Percentiles rank a stretch among this genome's conserved stretches.
Conservation (phyloP, 1,139 yeast species). For the Kodamaea sp. region DNA sequence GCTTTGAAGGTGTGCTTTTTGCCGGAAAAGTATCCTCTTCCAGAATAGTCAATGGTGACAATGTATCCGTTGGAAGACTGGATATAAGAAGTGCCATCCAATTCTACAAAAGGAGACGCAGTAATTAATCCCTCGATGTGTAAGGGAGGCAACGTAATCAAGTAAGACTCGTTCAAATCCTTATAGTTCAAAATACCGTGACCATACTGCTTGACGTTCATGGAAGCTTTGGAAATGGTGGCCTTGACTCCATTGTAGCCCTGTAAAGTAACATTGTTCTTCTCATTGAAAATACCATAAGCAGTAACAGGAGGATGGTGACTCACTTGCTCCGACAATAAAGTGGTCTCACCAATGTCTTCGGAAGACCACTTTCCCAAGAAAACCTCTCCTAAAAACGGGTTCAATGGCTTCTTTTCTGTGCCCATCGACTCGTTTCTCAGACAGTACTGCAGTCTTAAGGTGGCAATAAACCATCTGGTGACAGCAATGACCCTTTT, state of each 20-base stretch:
- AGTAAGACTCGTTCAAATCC: constrained; percentile 64
- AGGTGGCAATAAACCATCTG: constrained; percentile 87
- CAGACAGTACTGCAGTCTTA: constrained; percentile 91
- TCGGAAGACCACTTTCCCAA: constrained; percentile 77
- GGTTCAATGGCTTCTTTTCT: constrained; percentile 94
- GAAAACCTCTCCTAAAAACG: constrained; percentile 89
- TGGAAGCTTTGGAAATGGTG: constrained; percentile 72
- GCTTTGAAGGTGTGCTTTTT: constrained; percentile 92
- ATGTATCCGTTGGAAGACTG: constrained; percentile 79
- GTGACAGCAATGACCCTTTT: constrained; percentile 77
- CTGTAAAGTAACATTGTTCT: constrained; percentile 66
- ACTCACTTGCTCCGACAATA: constrained; percentile 87
- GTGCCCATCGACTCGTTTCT: constrained; percentile 88
- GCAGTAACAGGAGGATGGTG: constrained; percentile 98
- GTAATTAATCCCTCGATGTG: constrained; percentile 91
- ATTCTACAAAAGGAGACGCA: constrained; percentile 87
- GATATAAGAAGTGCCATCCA: constrained; percentile 82
- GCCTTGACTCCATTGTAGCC: constrained; percentile 93
- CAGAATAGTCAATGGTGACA: constrained; percentile 77
- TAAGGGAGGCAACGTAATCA: constrained; percentile 90
- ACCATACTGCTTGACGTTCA: constrained; percentile 88
- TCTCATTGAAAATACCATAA: constrained; percentile 72
- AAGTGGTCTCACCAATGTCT: constrained; percentile 64
- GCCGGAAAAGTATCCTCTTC: constrained; percentile 95
- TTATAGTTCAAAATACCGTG: constrained; percentile 75